Evolutionary conservation across 1,139 yeast genomes (phyloP).

Genomic region (Candida sp.): DNA sequence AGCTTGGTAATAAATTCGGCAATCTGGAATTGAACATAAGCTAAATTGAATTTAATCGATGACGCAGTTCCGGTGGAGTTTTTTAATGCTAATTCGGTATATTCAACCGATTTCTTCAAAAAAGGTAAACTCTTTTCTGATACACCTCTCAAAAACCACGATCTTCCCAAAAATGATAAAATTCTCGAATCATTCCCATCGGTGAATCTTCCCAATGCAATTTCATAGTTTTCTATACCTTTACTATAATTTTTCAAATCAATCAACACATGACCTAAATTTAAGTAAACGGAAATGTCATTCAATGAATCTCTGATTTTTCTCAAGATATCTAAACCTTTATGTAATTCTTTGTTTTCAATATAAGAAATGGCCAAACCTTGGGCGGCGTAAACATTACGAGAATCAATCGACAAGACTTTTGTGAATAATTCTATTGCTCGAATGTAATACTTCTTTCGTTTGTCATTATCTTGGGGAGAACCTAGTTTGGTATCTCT

Average conservation of each 20-base stretch:
- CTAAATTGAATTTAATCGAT: conserved; percentile 70
- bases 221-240: conserved; percentile 86
- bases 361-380: conserved; percentile 94
- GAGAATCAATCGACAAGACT: conserved; percentile 79
- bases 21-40: conserved; percentile 80
- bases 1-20: conserved; percentile 79
- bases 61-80: conserved; percentile 31
- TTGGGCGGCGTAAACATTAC: conserved; percentile 95
- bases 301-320: conserved; percentile 87
- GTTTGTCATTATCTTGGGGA: conserved; percentile 61
- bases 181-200: conserved; percentile 64
- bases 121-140: conserved; percentile 62
- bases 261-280: conserved; percentile 82
- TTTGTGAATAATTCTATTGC: conserved; percentile 91
- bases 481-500: conserved; percentile 60
- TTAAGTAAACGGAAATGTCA: conserved; percentile 79
- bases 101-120: conserved; percentile 60
- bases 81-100: conserved; percentile 55
- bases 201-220: conserved; percentile 67
- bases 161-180: conserved; percentile 75
- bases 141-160: conserved; percentile 84
- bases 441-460: conserved; percentile 75
- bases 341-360: conserved; percentile 72
- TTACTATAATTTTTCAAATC: conserved; percentile 82
- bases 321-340: conserved; percentile 83